These are phyloP conservation scores for Glycine soja DNA, from an alignment of 306 rosid genomes.

Conservation along the genomic window DNA sequence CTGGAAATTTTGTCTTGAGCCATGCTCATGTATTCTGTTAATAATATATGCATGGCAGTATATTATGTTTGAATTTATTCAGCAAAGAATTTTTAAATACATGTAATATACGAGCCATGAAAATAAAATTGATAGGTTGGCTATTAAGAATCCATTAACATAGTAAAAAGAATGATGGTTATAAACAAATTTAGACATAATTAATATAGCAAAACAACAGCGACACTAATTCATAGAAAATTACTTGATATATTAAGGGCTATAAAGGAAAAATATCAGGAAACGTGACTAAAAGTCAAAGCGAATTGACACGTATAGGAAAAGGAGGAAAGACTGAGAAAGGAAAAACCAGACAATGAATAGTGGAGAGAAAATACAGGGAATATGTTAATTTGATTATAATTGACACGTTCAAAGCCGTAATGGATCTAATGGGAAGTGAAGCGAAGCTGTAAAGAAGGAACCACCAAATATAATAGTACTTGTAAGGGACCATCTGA, in stretches of 20 bases:
- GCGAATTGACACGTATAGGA: neutral
- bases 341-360: neutral
- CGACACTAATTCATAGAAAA: neutral
- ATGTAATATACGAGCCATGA: neutral
- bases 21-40: neutral
- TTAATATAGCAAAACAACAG: no score
- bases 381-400: neutral
- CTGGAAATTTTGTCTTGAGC: neutral
- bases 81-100: neutral
- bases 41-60: neutral
- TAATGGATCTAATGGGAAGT: no score
- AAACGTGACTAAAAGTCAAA: neutral
- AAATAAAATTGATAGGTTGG: neutral
- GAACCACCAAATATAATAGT: neutral
- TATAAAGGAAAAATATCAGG: no score
- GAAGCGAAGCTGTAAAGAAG: no score
- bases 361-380: neutral
- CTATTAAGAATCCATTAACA: no score
- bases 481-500: neutral
- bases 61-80: neutral
- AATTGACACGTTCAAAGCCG: conserved; percentile 39
- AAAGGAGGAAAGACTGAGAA: neutral
- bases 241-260: neutral
- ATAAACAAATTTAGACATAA: no score
- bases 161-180: no score